phyloP scores from a whole-genome alignment of 83 land plant species.

The Thuja plicata region DNA sequence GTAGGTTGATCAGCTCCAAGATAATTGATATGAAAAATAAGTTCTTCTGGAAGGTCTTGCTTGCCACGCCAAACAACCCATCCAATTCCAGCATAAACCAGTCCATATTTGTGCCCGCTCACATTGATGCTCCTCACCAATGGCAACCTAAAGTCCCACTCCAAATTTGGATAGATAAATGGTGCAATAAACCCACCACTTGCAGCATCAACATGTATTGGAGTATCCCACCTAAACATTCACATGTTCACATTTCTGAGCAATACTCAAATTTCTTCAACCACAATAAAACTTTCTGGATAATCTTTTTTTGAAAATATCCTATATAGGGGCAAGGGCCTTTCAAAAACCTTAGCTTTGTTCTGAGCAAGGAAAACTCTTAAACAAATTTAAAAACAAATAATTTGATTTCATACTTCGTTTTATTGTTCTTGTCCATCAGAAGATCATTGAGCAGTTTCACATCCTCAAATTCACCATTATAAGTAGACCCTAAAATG shows the following conservation, averaged over 20 bases:
- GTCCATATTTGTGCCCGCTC: slow-evolving; percentile 90
- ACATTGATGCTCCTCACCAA: slow-evolving; percentile 87
- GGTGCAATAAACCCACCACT: slow-evolving; percentile 90
- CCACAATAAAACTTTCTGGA: too few relatives aligned
- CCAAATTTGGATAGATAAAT: slow-evolving; percentile 73
- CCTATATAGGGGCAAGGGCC: too few relatives aligned
- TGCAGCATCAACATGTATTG: slow-evolving; percentile 89
- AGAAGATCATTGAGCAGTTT: slow-evolving; percentile 49
- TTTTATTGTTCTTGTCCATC: slow-evolving; percentile 41
- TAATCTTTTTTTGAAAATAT: too few relatives aligned
- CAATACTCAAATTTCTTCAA: background rate
- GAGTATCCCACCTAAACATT: slow-evolving; percentile 61
- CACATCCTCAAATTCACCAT: slow-evolving; percentile 71
- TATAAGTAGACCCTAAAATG: slow-evolving; percentile 63
- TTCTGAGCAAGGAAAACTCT: too few relatives aligned
- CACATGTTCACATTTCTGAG: background rate
- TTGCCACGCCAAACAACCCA: slow-evolving; percentile 81
- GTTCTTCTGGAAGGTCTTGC: slow-evolving; percentile 82
- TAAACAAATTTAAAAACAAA: too few relatives aligned
- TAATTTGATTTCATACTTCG: slow-evolving; percentile 30
- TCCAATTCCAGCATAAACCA: slow-evolving; percentile 81
- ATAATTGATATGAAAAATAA: slow-evolving; percentile 82
- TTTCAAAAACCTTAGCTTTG: too few relatives aligned
- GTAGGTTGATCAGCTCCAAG: slow-evolving; percentile 93
- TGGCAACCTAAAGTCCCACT: slow-evolving; percentile 82